Evolutionary conservation across 495 filamentous ascomycete species (phyloP).

Genomic region (Hypoxylon intermedium): DNA sequence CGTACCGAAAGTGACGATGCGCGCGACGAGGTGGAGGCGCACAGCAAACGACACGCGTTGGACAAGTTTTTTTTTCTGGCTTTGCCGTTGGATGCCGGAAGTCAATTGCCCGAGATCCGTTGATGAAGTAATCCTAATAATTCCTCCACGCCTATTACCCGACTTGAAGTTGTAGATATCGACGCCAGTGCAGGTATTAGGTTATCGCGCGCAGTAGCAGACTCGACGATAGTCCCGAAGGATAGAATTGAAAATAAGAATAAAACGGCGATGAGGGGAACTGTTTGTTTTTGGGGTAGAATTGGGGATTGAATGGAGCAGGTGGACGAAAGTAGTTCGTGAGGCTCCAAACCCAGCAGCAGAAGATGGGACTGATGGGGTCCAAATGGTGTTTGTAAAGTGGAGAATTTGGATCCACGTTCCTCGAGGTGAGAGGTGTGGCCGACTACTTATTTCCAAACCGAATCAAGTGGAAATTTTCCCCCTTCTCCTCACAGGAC

Average conservation of each 20-base stretch:
- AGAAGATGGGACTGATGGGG: conserved; percentile 61
- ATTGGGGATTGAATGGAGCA: conserved; percentile 45
- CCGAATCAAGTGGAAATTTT: conserved; percentile 31
- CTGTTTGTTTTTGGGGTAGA: conserved; percentile 44
- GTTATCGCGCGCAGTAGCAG: conserved; percentile 34
- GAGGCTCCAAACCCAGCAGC: conserved; percentile 43
- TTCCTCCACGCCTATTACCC: conserved; percentile 46
- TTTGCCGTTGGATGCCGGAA: conserved; percentile 20
- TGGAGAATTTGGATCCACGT: conserved; percentile 47
- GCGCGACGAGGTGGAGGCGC: conserved; percentile 22
- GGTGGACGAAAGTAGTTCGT: conserved; percentile 44
- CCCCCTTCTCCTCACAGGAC: conserved; percentile 24
- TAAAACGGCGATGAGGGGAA: conserved; percentile 42
- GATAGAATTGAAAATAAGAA: conserved; percentile 19
- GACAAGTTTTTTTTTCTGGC: neutral
- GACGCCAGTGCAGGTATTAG: conserved; percentile 40
- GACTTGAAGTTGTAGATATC: conserved; percentile 34
- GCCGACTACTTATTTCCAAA: conserved; percentile 47
- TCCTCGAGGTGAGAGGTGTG: conserved; percentile 47
- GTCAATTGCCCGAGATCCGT: conserved; percentile 17
- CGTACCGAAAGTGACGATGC: conserved; percentile 16
- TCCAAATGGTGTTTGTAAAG: conserved; percentile 49
- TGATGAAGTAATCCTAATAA: conserved; percentile 30
- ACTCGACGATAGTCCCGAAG: conserved; percentile 31
- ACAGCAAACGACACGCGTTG: conserved; percentile 23